phyloP scores from a whole-genome alignment of 208 protist genomes.

The Leishmania braziliensis region DNA sequence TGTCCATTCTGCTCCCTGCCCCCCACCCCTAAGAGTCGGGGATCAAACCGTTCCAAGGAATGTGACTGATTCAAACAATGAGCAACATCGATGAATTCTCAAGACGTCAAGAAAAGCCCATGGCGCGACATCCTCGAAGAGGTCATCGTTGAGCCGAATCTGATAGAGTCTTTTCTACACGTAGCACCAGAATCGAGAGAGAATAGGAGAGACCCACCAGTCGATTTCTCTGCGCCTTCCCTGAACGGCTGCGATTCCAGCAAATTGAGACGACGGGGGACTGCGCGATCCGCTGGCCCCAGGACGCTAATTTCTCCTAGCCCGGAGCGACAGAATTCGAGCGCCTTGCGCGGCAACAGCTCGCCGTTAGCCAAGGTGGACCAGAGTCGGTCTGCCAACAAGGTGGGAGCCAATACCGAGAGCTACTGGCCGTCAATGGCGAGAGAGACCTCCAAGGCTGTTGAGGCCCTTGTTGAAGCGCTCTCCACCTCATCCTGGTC shows the following conservation, averaged over 20 bases:
- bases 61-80: not conserved
- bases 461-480: conserved; percentile 49
- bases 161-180: conserved; percentile 27
- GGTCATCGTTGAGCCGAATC: conserved; percentile 29
- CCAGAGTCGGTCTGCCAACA: not conserved
- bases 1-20: not conserved
- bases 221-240: not conserved
- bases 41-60: not conserved
- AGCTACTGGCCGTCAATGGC: not conserved
- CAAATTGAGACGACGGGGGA: not conserved
- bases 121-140: conserved; percentile 37
- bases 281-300: not conserved
- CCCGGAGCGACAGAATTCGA: conserved; percentile 3
- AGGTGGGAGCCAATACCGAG: not conserved
- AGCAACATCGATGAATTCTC: conserved; percentile 2
- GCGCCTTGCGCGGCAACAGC: not conserved
- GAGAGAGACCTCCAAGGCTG: conserved; percentile 5
- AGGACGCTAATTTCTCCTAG: conserved; percentile 6
- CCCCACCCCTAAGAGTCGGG: not conserved
- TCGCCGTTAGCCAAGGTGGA: not conserved
- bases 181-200: conserved; percentile 1
- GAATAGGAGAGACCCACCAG: not conserved
- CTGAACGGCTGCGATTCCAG: not conserved
- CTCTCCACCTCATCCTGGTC: conserved; percentile 80
- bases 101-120: not conserved